These are phyloP conservation scores for Nemania sp. DNA, from an alignment of 2,329 filamentous ascomycete species.

Conservation along the genomic window DNA sequence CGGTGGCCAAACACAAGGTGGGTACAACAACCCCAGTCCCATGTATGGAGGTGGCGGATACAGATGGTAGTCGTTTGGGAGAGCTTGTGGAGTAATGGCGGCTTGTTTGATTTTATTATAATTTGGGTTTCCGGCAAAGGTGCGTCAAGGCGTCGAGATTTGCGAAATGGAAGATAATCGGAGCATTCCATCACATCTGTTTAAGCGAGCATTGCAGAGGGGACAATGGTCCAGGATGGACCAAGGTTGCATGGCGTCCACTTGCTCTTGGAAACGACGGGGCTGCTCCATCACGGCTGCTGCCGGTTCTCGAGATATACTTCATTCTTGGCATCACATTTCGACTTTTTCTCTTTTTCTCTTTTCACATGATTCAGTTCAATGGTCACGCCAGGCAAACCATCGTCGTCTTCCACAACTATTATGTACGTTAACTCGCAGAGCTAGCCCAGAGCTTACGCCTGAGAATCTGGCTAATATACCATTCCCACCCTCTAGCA, in stretches of 20 bases:
- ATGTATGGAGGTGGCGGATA: slow-evolving; percentile 72
- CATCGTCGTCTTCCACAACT: slow-evolving; percentile 71
- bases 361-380: slow-evolving; percentile 33
- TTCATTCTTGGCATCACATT: slow-evolving; percentile 35
- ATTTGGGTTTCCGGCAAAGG: slow-evolving; percentile 37
- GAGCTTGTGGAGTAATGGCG: slow-evolving; percentile 28
- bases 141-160: slow-evolving; percentile 39
- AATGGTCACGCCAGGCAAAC: slow-evolving; percentile 63
- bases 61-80: slow-evolving; percentile 61
- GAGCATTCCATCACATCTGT: slow-evolving; percentile 45
- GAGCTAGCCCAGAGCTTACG: slow-evolving; percentile 45
- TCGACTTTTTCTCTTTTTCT: slow-evolving; percentile 33
- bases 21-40: slow-evolving; percentile 88
- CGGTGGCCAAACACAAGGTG: slow-evolving; percentile 88
- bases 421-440: slow-evolving; percentile 69
- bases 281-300: slow-evolving; percentile 38
- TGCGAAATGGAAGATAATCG: slow-evolving; percentile 38
- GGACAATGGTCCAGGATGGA: slow-evolving; percentile 40
- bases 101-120: slow-evolving; percentile 32
- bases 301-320: slow-evolving; percentile 40
- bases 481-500: slow-evolving; percentile 50
- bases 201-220: slow-evolving; percentile 54
- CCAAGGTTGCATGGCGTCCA: slow-evolving; percentile 44
- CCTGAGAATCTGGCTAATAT: slow-evolving; percentile 52
- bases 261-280: slow-evolving; percentile 43